These are phyloP conservation scores for Wickerhamomyces chaumierensis DNA, from an alignment of 805 yeast species.

Conservation along the genomic window DNA sequence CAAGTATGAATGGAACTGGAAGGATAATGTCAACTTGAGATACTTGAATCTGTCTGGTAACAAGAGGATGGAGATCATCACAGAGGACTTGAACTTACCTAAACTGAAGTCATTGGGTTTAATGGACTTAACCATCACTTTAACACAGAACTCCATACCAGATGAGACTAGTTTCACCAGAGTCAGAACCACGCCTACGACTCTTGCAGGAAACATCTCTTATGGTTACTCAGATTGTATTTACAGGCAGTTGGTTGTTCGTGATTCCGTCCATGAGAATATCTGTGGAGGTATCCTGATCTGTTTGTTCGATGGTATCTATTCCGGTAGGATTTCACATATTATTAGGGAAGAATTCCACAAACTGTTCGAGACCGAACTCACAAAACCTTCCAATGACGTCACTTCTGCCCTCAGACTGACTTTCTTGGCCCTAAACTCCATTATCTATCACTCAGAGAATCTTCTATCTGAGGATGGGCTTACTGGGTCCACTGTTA, in stretches of 20 bases:
- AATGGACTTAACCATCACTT: conserved; percentile 88
- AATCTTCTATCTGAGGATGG: conserved; percentile 52
- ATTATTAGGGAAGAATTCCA: conserved; percentile 66
- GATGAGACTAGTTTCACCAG: conserved; percentile 78
- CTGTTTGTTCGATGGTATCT: conserved; percentile 74
- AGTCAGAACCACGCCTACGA: conserved; percentile 83
- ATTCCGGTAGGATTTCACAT: conserved; percentile 57
- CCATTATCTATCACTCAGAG: conserved; percentile 50
- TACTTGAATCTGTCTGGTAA: conserved; percentile 90
- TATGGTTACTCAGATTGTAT: conserved; percentile 89
- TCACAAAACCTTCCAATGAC: conserved; percentile 29
- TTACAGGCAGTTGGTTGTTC: conserved; percentile 59
- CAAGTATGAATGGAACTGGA: conserved; percentile 98
- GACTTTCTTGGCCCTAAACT: conserved; percentile 69
- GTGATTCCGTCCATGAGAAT: conserved; percentile 81
- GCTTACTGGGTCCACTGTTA: conserved; percentile 73
- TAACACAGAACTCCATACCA: conserved; percentile 65
- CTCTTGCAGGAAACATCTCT: conserved; percentile 50
- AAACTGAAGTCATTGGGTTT: conserved; percentile 68
- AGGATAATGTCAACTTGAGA: conserved; percentile 61
- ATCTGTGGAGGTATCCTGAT: conserved; percentile 74
- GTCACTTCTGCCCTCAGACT: conserved; percentile 71
- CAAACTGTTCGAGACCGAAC: conserved; percentile 54
- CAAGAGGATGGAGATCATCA: conserved; percentile 72
- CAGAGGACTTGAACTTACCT: conserved; percentile 67